These are phyloP conservation scores for Dryas drummondii DNA, from an alignment of 306 rosid genomes.

Conservation along the genomic window DNA sequence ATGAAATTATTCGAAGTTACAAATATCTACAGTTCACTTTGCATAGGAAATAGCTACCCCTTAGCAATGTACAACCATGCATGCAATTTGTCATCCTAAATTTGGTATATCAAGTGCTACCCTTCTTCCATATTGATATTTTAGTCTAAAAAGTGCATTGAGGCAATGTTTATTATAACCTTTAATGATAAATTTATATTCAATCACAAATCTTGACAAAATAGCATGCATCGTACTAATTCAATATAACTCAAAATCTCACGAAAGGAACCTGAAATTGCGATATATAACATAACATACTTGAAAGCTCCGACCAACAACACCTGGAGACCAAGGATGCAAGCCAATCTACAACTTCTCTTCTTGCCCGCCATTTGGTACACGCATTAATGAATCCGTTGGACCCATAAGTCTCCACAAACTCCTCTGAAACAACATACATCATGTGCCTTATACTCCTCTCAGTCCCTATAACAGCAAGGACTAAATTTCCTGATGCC, in stretches of 20 bases:
- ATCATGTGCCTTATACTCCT: conserved; percentile 88
- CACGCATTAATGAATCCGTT: conserved; percentile 33
- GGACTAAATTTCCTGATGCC: conserved; percentile 48
- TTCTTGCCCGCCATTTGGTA: conserved; percentile 72
- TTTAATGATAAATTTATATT: background rate
- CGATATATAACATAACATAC: conserved; percentile 26
- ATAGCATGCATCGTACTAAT: background rate
- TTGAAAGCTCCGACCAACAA: conserved; percentile 24
- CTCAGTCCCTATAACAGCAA: conserved; percentile 83
- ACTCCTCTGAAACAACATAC: conserved; percentile 63
- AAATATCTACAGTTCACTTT: conserved; percentile 3
- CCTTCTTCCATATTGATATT: background rate
- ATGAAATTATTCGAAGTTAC: background rate
- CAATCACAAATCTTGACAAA: background rate
- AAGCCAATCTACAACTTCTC: conserved; percentile 86
- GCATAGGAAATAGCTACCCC: background rate
- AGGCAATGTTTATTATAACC: background rate
- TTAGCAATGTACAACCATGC: conserved; percentile 4
- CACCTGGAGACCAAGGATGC: conserved; percentile 50
- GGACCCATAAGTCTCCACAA: conserved; percentile 48
- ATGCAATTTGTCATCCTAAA: conserved; percentile 13
- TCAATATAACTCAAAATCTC: background rate
- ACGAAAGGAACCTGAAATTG: background rate
- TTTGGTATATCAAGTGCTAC: background rate
- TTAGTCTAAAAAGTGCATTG: background rate